phyloP scores from a whole-genome alignment of 2,329 filamentous ascomycete species.

The Pseudohalonectria lignicola region DNA sequence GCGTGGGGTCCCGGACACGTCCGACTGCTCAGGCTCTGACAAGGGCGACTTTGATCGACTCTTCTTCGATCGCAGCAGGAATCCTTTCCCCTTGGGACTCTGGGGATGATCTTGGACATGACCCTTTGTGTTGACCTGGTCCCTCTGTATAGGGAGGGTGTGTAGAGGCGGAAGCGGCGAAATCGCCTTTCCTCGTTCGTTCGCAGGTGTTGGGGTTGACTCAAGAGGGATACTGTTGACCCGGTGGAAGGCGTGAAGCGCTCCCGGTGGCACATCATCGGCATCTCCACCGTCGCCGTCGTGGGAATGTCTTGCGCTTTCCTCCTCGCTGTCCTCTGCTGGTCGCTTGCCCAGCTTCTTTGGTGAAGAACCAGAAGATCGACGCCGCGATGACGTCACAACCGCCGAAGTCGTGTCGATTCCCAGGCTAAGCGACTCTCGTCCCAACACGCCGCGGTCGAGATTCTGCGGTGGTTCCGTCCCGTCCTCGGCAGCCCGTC shows the following conservation, averaged over 20 bases:
- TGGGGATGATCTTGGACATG: constrained; percentile 2
- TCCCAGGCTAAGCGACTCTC: constrained; percentile 44
- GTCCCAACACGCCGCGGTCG: constrained; percentile 49
- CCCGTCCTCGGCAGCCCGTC: constrained; percentile 43
- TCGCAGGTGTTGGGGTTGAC: no score
- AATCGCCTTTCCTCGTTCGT: constrained; percentile 7
- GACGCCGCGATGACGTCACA: constrained; percentile 45
- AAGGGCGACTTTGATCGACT: constrained; percentile 39
- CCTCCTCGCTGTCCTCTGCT: no score
- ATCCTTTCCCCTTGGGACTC: constrained; percentile 21
- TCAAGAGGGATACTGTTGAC: constrained; percentile 33
- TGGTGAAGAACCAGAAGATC: constrained; percentile 25
- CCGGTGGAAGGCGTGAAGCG: constrained; percentile 29
- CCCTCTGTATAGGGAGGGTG: no score
- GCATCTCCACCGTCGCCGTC: no score
- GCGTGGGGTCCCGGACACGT: constrained; percentile 37
- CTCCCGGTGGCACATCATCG: constrained; percentile 8
- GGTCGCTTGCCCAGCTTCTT: constrained; percentile 18
- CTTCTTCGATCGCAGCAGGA: constrained; percentile 34
- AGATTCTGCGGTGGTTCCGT: constrained; percentile 43
- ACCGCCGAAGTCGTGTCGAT: constrained; percentile 43
- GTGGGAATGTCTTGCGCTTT: no score
- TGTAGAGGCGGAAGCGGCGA: constrained; percentile 10
- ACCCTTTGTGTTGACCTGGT: constrained; percentile 2
- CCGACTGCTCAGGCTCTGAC: constrained; percentile 29